phyloP scores from a whole-genome alignment of 768 basidiomycete species.

The Pulveroboletus sp. region DNA sequence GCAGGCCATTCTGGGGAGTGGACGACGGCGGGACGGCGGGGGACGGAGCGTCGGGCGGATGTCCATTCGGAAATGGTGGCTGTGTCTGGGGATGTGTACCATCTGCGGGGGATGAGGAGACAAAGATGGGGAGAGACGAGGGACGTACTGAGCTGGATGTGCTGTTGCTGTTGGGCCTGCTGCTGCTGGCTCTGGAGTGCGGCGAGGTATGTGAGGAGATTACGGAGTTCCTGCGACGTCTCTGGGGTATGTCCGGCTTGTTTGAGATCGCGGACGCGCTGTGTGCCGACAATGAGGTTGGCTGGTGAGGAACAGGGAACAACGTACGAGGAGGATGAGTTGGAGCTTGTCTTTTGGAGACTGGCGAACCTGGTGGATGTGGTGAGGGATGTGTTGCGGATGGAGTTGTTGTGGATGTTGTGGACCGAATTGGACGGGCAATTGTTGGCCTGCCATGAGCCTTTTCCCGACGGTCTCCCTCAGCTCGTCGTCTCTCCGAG shows the following conservation, averaged over 20 bases:
- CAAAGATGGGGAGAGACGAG: background rate
- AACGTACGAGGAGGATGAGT: slow-evolving; percentile 17
- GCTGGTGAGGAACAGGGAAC: accelerated
- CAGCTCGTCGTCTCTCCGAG: slow-evolving; percentile 8
- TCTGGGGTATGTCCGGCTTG: slow-evolving; percentile 46
- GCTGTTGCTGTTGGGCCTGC: slow-evolving; percentile 28
- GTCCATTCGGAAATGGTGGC: slow-evolving; percentile 46
- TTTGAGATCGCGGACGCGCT: slow-evolving; percentile 46
- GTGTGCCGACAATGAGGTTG: background rate
- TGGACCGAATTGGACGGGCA: slow-evolving; percentile 25
- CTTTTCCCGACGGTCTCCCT: slow-evolving; percentile 3
- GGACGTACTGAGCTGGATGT: slow-evolving; percentile 33
- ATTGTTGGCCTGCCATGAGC: slow-evolving; percentile 23
- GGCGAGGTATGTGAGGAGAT: slow-evolving; percentile 38
- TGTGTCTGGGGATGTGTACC: slow-evolving; percentile 25
- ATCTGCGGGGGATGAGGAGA: slow-evolving; percentile 30
- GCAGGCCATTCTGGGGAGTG: slow-evolving; percentile 29
- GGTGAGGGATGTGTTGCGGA: slow-evolving; percentile 7
- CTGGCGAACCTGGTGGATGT: slow-evolving; percentile 6
- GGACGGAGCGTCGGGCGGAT: slow-evolving; percentile 21
- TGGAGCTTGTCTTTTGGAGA: slow-evolving; percentile 27
- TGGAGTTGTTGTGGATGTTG: slow-evolving; percentile 15
- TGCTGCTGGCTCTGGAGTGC: slow-evolving; percentile 26
- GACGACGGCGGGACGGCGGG: slow-evolving; percentile 28
- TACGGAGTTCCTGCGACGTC: slow-evolving; percentile 41